Base-by-base conservation (phyloP, 2,329 filamentous ascomycete species). In the Scedosporium boydii region DNA sequence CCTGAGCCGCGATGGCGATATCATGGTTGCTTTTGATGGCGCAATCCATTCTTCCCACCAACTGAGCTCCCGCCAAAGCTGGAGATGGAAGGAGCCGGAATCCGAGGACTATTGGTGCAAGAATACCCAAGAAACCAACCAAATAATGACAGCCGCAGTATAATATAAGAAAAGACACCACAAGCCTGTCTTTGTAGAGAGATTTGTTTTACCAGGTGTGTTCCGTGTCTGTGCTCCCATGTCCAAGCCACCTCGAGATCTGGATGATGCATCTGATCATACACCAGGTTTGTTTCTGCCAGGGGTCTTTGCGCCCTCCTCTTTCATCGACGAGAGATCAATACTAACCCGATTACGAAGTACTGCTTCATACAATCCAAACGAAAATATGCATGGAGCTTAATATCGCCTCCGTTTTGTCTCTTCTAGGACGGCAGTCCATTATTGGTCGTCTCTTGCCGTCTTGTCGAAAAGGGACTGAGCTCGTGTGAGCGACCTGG, bases 211-310 rank as follows among this genome's bases (percentile, higher is more conserved):
- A 34, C 27, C 9, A n/a, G 27, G 55, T n/a, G 55, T 41, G 55
- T 34, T 16, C 55, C n/a, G n/a, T 7, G n/a, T 27, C 55, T 16
- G 9, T 26, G 16, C 27, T 58, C 26, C 55, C 27, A 21, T 16
- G 23, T 56, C 51, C 34, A 34, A 18, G 26, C 26, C 16, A n/a
- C 16, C 27, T 38, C 34, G 55, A 41, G 27, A 58, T 58, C 27
- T 58, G 55, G 55, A 41, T 41, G 26, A 41, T 58, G 57, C 57
- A 18, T 59, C 57, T 21, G 57, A 59, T 59, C 57, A 59, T 42
- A 59, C 57, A 23, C 38, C 38, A 14, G 12, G 18, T 44, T 59
- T 59, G 57, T 59, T 59, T 59, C 57, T 23, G 34, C 57, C 34
- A 42, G 57, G 57, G 34, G 16, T n/a, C 56, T 57, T 27, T 58